phyloP scores from a whole-genome alignment of 345 rosid species.

The Eucalyptus decipiens region DNA sequence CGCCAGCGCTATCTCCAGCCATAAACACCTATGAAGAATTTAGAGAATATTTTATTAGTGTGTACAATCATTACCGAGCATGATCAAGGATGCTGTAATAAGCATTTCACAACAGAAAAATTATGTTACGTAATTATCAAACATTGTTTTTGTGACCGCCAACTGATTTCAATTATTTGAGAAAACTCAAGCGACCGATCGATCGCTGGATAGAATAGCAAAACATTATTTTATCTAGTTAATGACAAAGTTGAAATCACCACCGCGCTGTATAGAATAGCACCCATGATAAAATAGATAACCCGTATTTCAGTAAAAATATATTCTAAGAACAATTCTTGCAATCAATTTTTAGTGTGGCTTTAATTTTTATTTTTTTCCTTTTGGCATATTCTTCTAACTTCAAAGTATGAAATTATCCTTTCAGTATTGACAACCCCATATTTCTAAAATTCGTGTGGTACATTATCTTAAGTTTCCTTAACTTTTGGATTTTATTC shows the following conservation, averaged over 20 bases:
- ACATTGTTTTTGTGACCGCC: neutral
- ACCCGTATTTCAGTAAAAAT: neutral
- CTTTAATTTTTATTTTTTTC: neutral
- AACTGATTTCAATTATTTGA: neutral
- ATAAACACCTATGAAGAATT: conserved; percentile 2
- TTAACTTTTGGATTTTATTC: no score
- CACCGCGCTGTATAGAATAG: neutral
- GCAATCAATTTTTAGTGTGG: neutral
- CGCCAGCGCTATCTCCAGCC: conserved; percentile 33
- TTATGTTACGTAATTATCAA: neutral
- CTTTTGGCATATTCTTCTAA: neutral
- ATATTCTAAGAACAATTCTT: neutral
- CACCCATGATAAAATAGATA: neutral
- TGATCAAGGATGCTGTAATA: neutral
- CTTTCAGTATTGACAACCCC: neutral
- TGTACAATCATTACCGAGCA: neutral
- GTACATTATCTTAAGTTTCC: neutral
- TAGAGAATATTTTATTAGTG: neutral
- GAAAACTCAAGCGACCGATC: neutral
- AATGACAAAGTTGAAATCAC: neutral
- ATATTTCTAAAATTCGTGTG: no score
- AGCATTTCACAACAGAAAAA: neutral
- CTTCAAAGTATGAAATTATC: neutral
- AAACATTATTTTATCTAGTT: neutral
- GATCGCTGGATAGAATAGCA: neutral